These are phyloP conservation scores for Penicillium verhagenii DNA, from an alignment of 495 filamentous ascomycete species.

Conservation along the genomic window DNA sequence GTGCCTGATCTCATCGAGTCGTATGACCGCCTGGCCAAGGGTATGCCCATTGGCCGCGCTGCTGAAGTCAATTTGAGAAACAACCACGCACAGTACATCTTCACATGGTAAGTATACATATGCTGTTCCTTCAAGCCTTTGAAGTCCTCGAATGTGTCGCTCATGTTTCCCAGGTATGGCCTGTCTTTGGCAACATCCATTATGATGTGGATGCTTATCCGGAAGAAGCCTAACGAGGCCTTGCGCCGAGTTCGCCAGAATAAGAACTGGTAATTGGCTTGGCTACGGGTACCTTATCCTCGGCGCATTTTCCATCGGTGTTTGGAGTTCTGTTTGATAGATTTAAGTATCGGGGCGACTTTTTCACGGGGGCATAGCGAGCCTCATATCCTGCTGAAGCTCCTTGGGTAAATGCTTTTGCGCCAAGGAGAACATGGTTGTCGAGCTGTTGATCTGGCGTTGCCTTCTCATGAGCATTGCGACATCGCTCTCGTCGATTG, in stretches of 20 bases:
- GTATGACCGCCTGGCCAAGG: slow-evolving; percentile 69
- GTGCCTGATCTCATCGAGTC: slow-evolving; percentile 73
- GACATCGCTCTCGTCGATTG: slow-evolving; percentile 82
- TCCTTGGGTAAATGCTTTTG: slow-evolving; percentile 80
- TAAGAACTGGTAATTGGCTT: slow-evolving; percentile 65
- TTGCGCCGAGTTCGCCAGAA: slow-evolving; percentile 75
- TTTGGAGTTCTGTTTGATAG: slow-evolving; percentile 23
- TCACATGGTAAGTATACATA: slow-evolving; percentile 76
- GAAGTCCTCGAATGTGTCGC: slow-evolving; percentile 2
- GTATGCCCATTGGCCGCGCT: slow-evolving; percentile 89
- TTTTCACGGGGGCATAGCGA: slow-evolving; percentile 57
- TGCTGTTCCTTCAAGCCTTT: too few relatives aligned
- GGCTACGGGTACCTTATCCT: not conserved
- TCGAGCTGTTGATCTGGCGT: slow-evolving; percentile 68
- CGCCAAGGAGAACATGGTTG: slow-evolving; percentile 78
- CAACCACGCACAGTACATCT: slow-evolving; percentile 96
- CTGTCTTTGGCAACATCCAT: slow-evolving; percentile 81
- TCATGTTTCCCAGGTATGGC: slow-evolving; percentile 68
- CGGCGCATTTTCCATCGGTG: slow-evolving; percentile 17
- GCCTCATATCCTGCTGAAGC: slow-evolving; percentile 75
- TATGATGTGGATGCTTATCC: slow-evolving; percentile 93
- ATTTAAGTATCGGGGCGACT: slow-evolving; percentile 9
- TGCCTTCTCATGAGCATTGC: slow-evolving; percentile 83
- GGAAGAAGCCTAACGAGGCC: slow-evolving; percentile 74
- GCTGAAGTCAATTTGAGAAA: slow-evolving; percentile 93